A percentile compares a stretch with the other conserved stretches of the same genome.
phyloP scores from a whole-genome alignment of 176 grass and related monocot species.

The Oryza rufipogon region DNA sequence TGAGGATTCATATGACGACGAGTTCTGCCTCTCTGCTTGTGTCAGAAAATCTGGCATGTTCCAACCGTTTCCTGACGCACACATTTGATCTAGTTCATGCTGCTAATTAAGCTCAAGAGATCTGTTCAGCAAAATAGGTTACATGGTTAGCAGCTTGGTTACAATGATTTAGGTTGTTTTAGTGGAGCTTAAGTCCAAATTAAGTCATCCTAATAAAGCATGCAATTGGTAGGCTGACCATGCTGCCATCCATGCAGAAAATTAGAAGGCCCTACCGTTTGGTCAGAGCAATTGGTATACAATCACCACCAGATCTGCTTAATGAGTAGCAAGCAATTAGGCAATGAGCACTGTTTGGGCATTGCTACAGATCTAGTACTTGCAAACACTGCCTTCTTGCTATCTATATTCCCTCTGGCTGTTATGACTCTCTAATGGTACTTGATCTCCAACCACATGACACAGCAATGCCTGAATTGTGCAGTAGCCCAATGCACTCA shows the following conservation, averaged over 20 bases:
- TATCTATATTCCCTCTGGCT: slow-evolving; percentile 16
- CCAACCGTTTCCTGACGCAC: not conserved
- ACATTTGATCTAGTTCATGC: not conserved
- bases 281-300: slow-evolving; percentile 32
- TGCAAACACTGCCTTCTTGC: slow-evolving; percentile 27
- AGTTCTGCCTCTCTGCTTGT: not conserved
- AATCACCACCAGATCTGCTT: slow-evolving; percentile 13
- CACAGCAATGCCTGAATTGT: slow-evolving; percentile 6
- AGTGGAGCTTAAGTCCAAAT: slow-evolving; percentile 29
- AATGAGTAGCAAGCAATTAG: not conserved
- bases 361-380: not conserved
- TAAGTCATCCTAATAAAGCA: not conserved
- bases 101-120: not conserved
- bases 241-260: not conserved
- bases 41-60: not conserved
- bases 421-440: slow-evolving; percentile 34
- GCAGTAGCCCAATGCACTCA: slow-evolving; percentile 14
- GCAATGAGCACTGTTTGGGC: slow-evolving; percentile 15
- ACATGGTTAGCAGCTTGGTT: not conserved
- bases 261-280: slow-evolving; percentile 18
- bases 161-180: not conserved
- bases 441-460: slow-evolving; percentile 25
- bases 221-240: not conserved
- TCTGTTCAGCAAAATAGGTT: not conserved
- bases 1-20: not conserved